Conservation (phyloP, 192 early-diverging fungal species). For the Rhizophagus prolifer region DNA sequence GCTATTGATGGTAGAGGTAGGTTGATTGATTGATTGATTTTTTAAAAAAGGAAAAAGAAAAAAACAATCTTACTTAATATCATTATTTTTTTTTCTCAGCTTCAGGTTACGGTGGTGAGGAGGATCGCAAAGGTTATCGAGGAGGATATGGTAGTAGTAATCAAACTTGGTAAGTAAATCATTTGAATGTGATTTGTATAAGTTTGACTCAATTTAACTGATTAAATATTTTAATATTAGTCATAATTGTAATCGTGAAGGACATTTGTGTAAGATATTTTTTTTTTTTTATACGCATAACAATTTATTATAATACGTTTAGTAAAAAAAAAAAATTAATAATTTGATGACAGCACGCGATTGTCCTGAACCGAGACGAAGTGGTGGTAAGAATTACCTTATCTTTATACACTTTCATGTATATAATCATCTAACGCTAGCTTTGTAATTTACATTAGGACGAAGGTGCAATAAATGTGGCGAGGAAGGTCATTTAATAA, state of each 20-base stretch:
- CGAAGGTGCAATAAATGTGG: slow-evolving; percentile 14
- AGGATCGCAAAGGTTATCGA: not conserved
- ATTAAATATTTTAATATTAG: not conserved
- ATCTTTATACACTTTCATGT: not conserved
- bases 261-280: not conserved
- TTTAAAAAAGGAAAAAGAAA: too few relatives aligned
- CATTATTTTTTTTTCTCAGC: not conserved
- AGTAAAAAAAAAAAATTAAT: too few relatives aligned
- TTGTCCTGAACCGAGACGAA: not conserved
- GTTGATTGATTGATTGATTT: too few relatives aligned
- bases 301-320: not conserved
- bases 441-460: not conserved
- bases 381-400: not conserved
- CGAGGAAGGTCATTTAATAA: not conserved
- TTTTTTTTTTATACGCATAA: not conserved
- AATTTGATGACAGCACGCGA: not conserved
- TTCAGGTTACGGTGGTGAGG: not conserved
- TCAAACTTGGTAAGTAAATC: not conserved
- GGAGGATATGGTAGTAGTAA: not conserved
- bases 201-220: not conserved
- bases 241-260: not conserved
- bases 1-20: too few relatives aligned
- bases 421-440: not conserved
- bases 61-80: not conserved
- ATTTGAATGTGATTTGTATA: not conserved